phyloP scores from a whole-genome alignment of 163 green algal species.

The Smithsoniella earleae region DNA sequence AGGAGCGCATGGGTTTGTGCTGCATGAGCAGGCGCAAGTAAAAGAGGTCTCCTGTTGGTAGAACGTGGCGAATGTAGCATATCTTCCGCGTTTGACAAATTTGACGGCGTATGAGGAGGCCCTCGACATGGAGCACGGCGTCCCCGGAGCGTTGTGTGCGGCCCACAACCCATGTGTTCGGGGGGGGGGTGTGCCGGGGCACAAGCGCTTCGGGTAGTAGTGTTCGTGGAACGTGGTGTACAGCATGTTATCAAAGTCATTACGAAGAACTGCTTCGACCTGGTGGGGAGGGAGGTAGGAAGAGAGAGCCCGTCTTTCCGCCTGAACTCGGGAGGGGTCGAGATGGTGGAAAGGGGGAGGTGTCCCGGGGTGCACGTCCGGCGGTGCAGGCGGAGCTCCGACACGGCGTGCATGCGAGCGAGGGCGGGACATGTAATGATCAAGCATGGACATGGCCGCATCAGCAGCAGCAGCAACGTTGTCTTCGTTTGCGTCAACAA shows the following conservation, averaged over 20 bases:
- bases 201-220: not conserved
- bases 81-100: too few relatives aligned
- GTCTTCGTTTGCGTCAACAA: not conserved
- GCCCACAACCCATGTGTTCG: too few relatives aligned
- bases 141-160: too few relatives aligned
- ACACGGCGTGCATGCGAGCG: not conserved
- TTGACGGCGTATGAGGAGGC: too few relatives aligned
- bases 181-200: not conserved
- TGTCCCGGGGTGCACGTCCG: not conserved
- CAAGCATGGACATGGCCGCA: not conserved
- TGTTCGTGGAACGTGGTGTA: constrained; percentile 31
- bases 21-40: constrained; percentile 33
- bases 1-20: constrained; percentile 27
- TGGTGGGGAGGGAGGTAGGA: not conserved
- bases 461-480: not conserved
- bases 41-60: constrained; percentile 6
- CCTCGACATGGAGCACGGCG: too few relatives aligned
- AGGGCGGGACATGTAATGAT: not conserved
- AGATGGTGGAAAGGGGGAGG: too few relatives aligned
- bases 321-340: too few relatives aligned
- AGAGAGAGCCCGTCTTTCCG: not conserved
- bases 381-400: not conserved
- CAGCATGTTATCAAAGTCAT: constrained; percentile 26
- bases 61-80: not conserved
- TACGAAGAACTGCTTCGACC: not conserved